Conservation (phyloP, 345 rosid genomes). For the Lumnitzera littorea region DNA sequence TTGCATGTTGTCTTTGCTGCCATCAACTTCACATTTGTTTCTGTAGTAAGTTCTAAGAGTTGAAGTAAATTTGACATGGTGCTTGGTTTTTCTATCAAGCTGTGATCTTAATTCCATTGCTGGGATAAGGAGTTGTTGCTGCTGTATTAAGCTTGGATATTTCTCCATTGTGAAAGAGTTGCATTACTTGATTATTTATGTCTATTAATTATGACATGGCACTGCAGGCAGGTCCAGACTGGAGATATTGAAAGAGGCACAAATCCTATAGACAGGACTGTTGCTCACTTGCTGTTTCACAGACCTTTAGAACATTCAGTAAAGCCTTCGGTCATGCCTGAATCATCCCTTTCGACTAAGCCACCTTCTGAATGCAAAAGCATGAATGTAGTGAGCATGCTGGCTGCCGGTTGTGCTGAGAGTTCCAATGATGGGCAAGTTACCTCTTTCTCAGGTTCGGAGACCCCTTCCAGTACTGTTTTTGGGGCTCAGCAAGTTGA, state of each 20-base stretch:
- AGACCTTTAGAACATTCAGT: conserved; percentile 44
- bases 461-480: conserved; percentile 3
- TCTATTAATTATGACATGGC: neutral
- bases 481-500: neutral
- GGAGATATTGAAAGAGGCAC: conserved; percentile 73
- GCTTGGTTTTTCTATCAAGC: no score
- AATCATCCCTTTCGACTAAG: conserved; percentile 48
- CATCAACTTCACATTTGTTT: no score
- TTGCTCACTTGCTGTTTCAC: conserved; percentile 88
- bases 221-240: conserved; percentile 37
- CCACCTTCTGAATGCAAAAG: conserved; percentile 29
- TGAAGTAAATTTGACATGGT: no score
- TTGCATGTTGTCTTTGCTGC: no score
- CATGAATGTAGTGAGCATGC: conserved; percentile 14
- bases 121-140: no score
- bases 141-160: no score
- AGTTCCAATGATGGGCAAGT: conserved; percentile 21
- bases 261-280: conserved; percentile 75
- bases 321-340: conserved; percentile 48
- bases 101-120: no score
- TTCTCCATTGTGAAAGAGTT: no score
- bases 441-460: conserved; percentile 26
- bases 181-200: neutral
- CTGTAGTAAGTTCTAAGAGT: no score
- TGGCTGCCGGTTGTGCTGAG: conserved; percentile 22